Evolutionary conservation across 1,284 basidiomycete species (phyloP), one percentile per base, ranked within the genome.

Genomic region (Ustilago bromivora): DNA sequence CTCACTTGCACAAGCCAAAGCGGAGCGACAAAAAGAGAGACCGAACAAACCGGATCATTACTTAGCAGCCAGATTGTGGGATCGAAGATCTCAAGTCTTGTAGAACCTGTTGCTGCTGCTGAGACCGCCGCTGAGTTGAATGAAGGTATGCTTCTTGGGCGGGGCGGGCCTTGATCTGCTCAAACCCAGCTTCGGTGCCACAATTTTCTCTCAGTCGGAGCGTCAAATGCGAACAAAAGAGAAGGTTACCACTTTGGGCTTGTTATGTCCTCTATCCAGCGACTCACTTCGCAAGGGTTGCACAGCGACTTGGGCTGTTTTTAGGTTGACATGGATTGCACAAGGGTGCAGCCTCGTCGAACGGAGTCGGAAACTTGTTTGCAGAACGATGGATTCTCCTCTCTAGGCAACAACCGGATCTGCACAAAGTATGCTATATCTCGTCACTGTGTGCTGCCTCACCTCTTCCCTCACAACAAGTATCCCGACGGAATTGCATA

Each of bases 61-160:
- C 23, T 28, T 40, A 36, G 32, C 36, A 43, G 38, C 59, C 54
- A 61, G 59, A 67, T 61, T 59, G 65, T 67, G 65, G 65, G 65
- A 67, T 58, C 59, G 32, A 57, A 57, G 54, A 67, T 59, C 63
- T 62, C 23, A 19, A 11, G 23, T 15, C n/a, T 51, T 51, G 49
- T 51, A 36, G 34, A 5, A 28, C 28, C 10, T 31, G 54, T 17
- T 41, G 17, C 36, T 56, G 13, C 15, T 49, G 23, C n/a, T 49
- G 47, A 49, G n/a, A 31, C 23, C 31, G 49, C 49, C 13, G 52
- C 60, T 61, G 52, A 61, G 40, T 55, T 61, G 17, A 17, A 19
- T 19, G 38, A 23, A 54, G 54, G 43, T 52, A 61, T 61, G 60
- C 40, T 61, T 55, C 60, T 41, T 41, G 54, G 35, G 41, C 57